phyloP scores from a whole-genome alignment of 352 stramenopile genomes.

The Phytopythium montanum region DNA sequence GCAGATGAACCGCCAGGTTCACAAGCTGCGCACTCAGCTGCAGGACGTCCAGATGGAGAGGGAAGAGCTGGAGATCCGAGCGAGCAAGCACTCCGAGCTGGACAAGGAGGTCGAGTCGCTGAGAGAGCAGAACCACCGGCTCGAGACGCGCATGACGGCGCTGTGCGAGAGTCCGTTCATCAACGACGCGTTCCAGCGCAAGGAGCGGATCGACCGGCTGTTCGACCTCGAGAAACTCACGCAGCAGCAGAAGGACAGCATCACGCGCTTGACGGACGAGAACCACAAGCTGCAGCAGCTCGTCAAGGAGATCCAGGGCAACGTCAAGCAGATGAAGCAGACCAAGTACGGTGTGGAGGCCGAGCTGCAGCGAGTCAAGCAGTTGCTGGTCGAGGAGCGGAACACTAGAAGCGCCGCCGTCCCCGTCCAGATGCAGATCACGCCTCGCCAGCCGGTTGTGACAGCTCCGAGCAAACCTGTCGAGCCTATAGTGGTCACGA shows the following conservation, averaged over 20 bases:
- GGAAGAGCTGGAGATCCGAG: slow-evolving; percentile 63
- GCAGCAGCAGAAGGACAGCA: slow-evolving; percentile 69
- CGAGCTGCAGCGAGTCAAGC: slow-evolving; percentile 50
- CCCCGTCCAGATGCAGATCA: slow-evolving; percentile 19
- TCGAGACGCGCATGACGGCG: slow-evolving; percentile 89
- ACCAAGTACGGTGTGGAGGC: slow-evolving; percentile 67
- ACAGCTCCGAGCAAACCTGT: slow-evolving; percentile 9
- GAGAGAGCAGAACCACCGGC: slow-evolving; percentile 73
- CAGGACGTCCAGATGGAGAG: slow-evolving; percentile 79
- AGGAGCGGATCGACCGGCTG: slow-evolving; percentile 83
- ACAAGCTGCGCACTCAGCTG: slow-evolving; percentile 82
- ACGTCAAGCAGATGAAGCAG: slow-evolving; percentile 78
- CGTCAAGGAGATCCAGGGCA: slow-evolving; percentile 82
- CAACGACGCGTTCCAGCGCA: slow-evolving; percentile 87
- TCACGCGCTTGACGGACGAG: slow-evolving; percentile 66
- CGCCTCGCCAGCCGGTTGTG: slow-evolving; percentile 6
- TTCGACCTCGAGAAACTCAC: slow-evolving; percentile 83
- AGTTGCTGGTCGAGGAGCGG: slow-evolving; percentile 69
- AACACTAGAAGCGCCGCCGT: slow-evolving; percentile 31
- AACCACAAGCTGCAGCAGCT: slow-evolving; percentile 77
- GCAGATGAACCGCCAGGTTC: slow-evolving; percentile 89
- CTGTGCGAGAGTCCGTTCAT: slow-evolving; percentile 94
- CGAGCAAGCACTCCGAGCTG: slow-evolving; percentile 64
- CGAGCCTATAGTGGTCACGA: slow-evolving; percentile 12
- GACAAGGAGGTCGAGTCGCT: slow-evolving; percentile 77